Percentiles rank a stretch among this genome's conserved stretches.
Conservation (phyloP, 1,284 basidiomycete genomes). For the Stygiomarasmius scandens region DNA sequence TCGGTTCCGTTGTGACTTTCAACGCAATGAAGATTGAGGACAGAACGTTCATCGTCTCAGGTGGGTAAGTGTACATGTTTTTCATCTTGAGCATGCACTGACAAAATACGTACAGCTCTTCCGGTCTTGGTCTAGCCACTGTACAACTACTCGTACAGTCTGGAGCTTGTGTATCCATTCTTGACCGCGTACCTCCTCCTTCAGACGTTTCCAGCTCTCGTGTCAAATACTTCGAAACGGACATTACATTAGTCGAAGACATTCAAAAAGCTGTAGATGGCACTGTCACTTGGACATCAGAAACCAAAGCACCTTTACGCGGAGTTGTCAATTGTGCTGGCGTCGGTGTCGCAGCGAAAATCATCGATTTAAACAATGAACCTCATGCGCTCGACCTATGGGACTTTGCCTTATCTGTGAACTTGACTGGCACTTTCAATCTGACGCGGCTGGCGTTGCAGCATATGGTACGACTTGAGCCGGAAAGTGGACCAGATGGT, state of each 20-base stretch:
- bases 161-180: conserved; percentile 47
- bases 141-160: conserved; percentile 45
- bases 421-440: conserved; percentile 58
- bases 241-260: conserved; percentile 43
- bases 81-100: background rate
- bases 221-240: conserved; percentile 46
- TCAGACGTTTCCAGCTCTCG: conserved; percentile 25
- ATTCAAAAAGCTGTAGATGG: conserved; percentile 43
- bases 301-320: conserved; percentile 47
- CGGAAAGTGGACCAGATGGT: conserved; percentile 48
- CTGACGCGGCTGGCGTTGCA: conserved; percentile 53
- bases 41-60: conserved; percentile 55
- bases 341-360: conserved; percentile 44
- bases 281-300: conserved; percentile 44
- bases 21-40: conserved; percentile 60
- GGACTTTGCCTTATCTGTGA: conserved; percentile 53
- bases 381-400: conserved; percentile 52
- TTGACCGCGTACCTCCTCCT: conserved; percentile 50
- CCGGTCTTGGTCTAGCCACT: conserved; percentile 56
- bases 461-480: conserved; percentile 46
- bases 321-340: conserved; percentile 61
- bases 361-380: conserved; percentile 47
- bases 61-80: conserved; percentile 40
- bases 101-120: conserved; percentile 39
- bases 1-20: background rate